A percentile compares a stretch with the other conserved stretches of the same genome.
Conservation (phyloP, 768 basidiomycete species). For the Coprinopsis sp. region DNA sequence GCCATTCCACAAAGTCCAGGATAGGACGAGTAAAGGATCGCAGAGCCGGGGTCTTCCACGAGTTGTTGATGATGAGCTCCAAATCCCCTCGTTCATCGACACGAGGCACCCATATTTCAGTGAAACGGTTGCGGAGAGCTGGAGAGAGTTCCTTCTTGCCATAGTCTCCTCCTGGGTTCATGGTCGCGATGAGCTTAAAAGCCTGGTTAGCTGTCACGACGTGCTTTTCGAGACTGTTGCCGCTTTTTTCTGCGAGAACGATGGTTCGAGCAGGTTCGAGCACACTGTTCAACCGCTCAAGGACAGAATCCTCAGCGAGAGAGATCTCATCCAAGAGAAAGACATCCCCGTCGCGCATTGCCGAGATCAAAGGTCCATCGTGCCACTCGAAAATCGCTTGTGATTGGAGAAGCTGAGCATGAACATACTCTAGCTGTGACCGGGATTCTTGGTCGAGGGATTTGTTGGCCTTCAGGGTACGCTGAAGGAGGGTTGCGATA, state of each 20-base stretch:
- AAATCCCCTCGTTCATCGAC: conserved; percentile 72
- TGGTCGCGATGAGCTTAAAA: conserved; percentile 93
- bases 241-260: conserved; percentile 90
- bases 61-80: conserved; percentile 64
- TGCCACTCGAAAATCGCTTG: conserved; percentile 95
- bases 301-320: conserved; percentile 94
- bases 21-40: conserved; percentile 53
- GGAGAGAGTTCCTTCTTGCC: conserved; percentile 99
- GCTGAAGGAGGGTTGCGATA: conserved; percentile 22
- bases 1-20: conserved; percentile 80
- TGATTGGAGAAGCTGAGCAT: conserved; percentile 42
- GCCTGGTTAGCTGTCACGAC: conserved; percentile 56
- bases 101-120: conserved; percentile 97
- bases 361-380: conserved; percentile 91
- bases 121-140: conserved; percentile 94
- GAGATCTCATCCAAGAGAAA: conserved; percentile 97
- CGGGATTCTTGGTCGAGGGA: conserved; percentile 27
- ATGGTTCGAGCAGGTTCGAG: conserved; percentile 87
- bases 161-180: conserved; percentile 99
- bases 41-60: conserved; percentile 60
- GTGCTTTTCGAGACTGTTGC: conserved; percentile 62
- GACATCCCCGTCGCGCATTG: conserved; percentile 81
- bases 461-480: conserved; percentile 21
- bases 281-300: conserved; percentile 95
- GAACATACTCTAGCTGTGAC: conserved; percentile 36